phyloP scores from a whole-genome alignment of 306 rosid genomes.

The Cucurbita argyrosperma region DNA sequence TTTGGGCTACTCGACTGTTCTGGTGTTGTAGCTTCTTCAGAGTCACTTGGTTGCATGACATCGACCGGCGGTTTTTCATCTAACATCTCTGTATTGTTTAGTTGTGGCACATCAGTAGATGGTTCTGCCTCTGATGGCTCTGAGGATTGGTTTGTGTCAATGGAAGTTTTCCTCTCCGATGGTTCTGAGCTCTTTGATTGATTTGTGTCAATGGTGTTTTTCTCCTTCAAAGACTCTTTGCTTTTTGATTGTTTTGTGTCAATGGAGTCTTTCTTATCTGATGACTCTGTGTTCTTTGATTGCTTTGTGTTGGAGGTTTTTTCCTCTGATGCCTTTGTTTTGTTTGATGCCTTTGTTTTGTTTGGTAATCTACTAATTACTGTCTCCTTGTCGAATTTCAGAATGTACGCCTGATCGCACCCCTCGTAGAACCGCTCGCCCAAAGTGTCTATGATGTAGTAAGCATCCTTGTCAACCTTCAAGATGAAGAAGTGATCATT shows the following conservation, averaged over 20 bases:
- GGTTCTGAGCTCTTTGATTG: background rate
- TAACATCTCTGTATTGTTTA: background rate
- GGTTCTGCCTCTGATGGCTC: background rate
- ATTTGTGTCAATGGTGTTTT: background rate
- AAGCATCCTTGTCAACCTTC: constrained; percentile 19
- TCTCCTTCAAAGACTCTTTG: background rate
- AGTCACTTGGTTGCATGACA: background rate
- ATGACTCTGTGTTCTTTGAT: background rate
- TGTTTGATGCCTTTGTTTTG: background rate
- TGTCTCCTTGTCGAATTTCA: constrained; percentile 20
- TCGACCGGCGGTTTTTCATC: background rate
- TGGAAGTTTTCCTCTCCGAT: background rate
- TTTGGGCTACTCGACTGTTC: background rate
- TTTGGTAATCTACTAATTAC: constrained; percentile 9
- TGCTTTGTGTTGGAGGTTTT: background rate
- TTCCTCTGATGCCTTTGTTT: background rate
- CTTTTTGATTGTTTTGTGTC: background rate
- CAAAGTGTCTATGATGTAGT: constrained; percentile 26
- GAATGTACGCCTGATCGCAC: constrained; percentile 20
- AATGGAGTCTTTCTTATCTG: background rate
- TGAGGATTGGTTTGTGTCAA: background rate
- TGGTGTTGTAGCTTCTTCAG: background rate
- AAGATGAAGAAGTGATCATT: constrained; percentile 30
- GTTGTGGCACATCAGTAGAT: background rate
- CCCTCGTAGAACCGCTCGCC: constrained; percentile 32